Evolutionary conservation across 2,329 filamentous ascomycete species (phyloP).

Genomic region (Rhinocladiella similis): DNA sequence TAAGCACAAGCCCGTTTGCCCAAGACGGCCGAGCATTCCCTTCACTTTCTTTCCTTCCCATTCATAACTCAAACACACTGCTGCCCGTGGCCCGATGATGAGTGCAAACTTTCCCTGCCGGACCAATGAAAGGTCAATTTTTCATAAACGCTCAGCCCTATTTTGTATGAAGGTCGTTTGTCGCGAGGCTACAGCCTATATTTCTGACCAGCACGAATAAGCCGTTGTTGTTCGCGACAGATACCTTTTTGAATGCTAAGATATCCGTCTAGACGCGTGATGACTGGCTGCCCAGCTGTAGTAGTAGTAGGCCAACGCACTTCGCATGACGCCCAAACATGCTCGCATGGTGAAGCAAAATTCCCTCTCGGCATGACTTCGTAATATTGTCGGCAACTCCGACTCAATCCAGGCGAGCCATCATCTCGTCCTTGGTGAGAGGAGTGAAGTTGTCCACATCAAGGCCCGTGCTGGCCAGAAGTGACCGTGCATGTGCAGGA

Average conservation of each 20-base stretch:
- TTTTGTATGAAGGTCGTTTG: conserved; percentile 8
- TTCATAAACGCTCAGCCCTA: conserved; percentile 20
- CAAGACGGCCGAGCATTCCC: conserved; percentile 11
- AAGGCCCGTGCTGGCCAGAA: conserved; percentile 73
- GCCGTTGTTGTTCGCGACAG: conserved; percentile 18
- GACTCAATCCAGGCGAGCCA: conserved; percentile 90
- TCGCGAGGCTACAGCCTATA: conserved; percentile 15
- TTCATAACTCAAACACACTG: conserved; percentile 20
- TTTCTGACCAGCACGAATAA: conserved; percentile 20
- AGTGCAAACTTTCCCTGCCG: conserved; percentile 19
- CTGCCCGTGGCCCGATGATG: conserved; percentile 11
- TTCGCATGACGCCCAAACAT: conserved; percentile 19
- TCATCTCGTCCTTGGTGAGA: conserved; percentile 92
- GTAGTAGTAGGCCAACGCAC: conserved; percentile 15
- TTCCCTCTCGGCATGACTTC: conserved; percentile 40
- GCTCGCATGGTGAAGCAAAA: conserved; percentile 30
- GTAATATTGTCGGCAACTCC: conserved; percentile 34
- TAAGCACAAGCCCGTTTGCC: conserved; percentile 19
- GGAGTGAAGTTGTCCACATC: conserved; percentile 94
- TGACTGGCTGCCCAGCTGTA: conserved; percentile 32
- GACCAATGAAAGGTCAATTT: conserved; percentile 21
- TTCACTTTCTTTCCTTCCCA: conserved; percentile 20
- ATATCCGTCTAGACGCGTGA: conserved; percentile 30
- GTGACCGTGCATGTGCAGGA: conserved; percentile 74
- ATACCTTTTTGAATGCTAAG: conserved; percentile 20